These are phyloP conservation scores for Saussurea involucrata DNA, from an alignment of 129 eudicot species.

Conservation along the genomic window DNA sequence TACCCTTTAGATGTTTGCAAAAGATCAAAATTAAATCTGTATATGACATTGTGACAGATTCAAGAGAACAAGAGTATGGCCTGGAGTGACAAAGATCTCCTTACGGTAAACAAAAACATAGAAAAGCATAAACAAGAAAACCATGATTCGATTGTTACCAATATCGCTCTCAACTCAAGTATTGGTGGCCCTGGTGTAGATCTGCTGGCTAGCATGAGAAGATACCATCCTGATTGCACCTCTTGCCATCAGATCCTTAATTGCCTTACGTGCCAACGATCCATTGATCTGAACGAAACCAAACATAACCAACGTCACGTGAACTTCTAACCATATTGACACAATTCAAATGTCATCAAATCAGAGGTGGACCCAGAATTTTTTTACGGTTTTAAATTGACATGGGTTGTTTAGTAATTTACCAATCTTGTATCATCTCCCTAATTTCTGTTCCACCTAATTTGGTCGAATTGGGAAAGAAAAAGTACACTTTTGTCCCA, in stretches of 20 bases:
- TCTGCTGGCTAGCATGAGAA: conserved; percentile 70
- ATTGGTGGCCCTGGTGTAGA: conserved; percentile 75
- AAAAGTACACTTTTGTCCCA: too few species aligned
- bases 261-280: conserved; percentile 81
- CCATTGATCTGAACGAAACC: conserved; percentile 52
- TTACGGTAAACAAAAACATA: conserved; percentile 7
- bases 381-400: too few species aligned
- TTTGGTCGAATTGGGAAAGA: too few species aligned
- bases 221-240: conserved; percentile 74
- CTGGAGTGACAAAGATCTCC: background rate
- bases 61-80: background rate
- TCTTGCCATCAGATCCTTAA: conserved; percentile 75
- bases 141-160: background rate
- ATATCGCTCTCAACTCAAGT: conserved; percentile 31
- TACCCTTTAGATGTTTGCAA: background rate
- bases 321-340: background rate
- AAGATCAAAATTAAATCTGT: background rate
- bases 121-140: background rate
- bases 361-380: too few species aligned
- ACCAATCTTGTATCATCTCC: too few species aligned
- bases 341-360: background rate
- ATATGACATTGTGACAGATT: background rate
- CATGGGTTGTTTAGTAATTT: too few species aligned
- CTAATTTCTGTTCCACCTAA: too few species aligned
- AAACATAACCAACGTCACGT: background rate